Conservation (phyloP, 1,284 basidiomycete genomes). For the Pseudomicrostroma phylloplanum region DNA sequence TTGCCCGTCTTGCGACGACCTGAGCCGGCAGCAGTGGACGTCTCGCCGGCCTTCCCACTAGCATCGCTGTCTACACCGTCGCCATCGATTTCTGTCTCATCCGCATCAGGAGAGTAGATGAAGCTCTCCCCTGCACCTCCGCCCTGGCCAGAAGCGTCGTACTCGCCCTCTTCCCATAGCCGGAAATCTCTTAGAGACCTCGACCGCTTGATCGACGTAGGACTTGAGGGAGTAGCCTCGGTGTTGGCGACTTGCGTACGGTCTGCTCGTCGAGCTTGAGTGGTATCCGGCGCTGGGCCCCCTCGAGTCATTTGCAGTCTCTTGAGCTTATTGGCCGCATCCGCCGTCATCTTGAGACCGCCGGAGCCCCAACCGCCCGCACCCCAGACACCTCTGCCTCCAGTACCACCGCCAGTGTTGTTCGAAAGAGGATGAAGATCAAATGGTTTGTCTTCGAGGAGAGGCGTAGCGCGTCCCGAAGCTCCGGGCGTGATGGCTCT, state of each 20-base stretch:
- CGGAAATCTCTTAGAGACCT: too few species aligned
- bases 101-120: too few species aligned
- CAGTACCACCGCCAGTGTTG: not conserved
- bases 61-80: conserved; percentile 25
- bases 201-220: too few species aligned
- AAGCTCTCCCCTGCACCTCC: too few species aligned
- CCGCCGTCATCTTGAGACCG: conserved; percentile 27
- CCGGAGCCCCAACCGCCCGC: not conserved
- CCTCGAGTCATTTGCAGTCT: conserved; percentile 36
- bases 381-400: not conserved
- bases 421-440: not conserved
- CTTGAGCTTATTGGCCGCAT: conserved; percentile 29
- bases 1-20: too few species aligned
- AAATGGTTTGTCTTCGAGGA: not conserved
- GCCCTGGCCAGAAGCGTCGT: too few species aligned
- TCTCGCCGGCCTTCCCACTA: conserved; percentile 35
- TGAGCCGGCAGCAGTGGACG: not conserved
- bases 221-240: too few species aligned
- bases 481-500: conserved; percentile 24
- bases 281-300: not conserved
- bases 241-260: too few species aligned
- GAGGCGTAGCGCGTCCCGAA: conserved; percentile 11
- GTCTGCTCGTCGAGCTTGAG: too few species aligned
- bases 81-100: not conserved
- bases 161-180: too few species aligned